phyloP scores from a whole-genome alignment of 208 protist genomes.

The Leishmania mexicana region DNA sequence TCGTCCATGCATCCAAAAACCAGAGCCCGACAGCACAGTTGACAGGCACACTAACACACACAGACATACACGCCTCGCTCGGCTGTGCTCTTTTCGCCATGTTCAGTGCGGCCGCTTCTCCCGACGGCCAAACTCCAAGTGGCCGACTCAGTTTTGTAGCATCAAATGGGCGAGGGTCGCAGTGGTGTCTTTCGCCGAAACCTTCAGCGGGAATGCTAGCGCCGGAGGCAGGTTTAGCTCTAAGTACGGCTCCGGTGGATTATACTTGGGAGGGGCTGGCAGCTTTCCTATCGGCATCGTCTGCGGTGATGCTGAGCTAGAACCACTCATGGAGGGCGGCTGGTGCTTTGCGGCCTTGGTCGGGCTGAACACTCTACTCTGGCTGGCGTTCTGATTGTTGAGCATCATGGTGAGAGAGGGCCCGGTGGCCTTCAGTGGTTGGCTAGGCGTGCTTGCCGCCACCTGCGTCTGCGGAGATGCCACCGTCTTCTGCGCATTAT shows the following conservation, averaged over 20 bases:
- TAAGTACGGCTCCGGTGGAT: slow-evolving; percentile 86
- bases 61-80: neutral
- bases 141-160: slow-evolving; percentile 55
- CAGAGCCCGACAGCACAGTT: neutral
- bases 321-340: slow-evolving; percentile 19
- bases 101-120: neutral
- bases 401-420: slow-evolving; percentile 54
- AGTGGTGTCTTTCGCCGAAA: slow-evolving; percentile 49
- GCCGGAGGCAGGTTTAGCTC: slow-evolving; percentile 86
- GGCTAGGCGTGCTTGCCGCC: slow-evolving; percentile 18
- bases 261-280: slow-evolving; percentile 67
- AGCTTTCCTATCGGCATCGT: slow-evolving; percentile 35
- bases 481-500: slow-evolving; percentile 88
- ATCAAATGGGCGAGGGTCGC: slow-evolving; percentile 45
- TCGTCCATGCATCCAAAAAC: neutral
- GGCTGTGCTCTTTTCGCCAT: neutral
- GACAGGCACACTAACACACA: neutral
- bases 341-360: slow-evolving; percentile 39
- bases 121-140: no score
- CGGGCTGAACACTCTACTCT: slow-evolving; percentile 16
- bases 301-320: slow-evolving; percentile 28
- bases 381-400: slow-evolving; percentile 21
- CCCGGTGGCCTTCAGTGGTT: slow-evolving; percentile 19
- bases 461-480: slow-evolving; percentile 36
- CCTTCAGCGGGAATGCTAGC: slow-evolving; percentile 76